These are phyloP conservation scores for Boletellus emodensis DNA, from an alignment of 768 basidiomycete species.

Conservation along the genomic window DNA sequence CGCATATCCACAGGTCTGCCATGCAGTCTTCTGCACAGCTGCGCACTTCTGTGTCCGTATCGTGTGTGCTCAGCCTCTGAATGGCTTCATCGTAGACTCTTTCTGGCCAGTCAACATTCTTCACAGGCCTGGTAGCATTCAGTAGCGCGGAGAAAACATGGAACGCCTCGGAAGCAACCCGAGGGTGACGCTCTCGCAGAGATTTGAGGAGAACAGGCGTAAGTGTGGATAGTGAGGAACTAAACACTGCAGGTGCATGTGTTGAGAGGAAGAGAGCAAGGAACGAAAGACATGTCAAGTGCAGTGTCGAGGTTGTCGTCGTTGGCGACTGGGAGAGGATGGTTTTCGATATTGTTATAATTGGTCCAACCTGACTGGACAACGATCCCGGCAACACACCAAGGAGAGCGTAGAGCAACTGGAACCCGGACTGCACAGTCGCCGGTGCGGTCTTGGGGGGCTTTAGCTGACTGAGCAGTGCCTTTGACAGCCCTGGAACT, in stretches of 20 bases:
- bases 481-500: slow-evolving; percentile 74
- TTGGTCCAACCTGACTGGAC: slow-evolving; percentile 57
- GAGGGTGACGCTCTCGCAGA: slow-evolving; percentile 79
- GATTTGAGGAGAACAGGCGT: slow-evolving; percentile 73
- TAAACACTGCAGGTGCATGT: slow-evolving; percentile 56
- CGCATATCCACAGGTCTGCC: slow-evolving; percentile 84
- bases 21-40: slow-evolving; percentile 76
- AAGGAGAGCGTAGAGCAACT: slow-evolving; percentile 69
- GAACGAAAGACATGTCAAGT: slow-evolving; percentile 83
- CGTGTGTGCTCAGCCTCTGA: slow-evolving; percentile 63
- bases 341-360: slow-evolving; percentile 60
- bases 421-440: slow-evolving; percentile 84
- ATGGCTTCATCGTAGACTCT: slow-evolving; percentile 73
- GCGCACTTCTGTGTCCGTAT: slow-evolving; percentile 91
- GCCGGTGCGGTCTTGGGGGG: slow-evolving; percentile 70
- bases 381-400: slow-evolving; percentile 82
- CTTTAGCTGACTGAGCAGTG: slow-evolving; percentile 81
- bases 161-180: slow-evolving; percentile 86
- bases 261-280: slow-evolving; percentile 76
- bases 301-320: slow-evolving; percentile 76
- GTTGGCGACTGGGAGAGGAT: slow-evolving; percentile 66
- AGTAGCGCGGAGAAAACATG: slow-evolving; percentile 81
- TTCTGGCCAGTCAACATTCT: slow-evolving; percentile 62
- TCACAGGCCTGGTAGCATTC: slow-evolving; percentile 67
- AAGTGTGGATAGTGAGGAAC: slow-evolving; percentile 56